phyloP scores from a whole-genome alignment of 495 filamentous ascomycete species.

The Hyaloscypha hepaticicola region DNA sequence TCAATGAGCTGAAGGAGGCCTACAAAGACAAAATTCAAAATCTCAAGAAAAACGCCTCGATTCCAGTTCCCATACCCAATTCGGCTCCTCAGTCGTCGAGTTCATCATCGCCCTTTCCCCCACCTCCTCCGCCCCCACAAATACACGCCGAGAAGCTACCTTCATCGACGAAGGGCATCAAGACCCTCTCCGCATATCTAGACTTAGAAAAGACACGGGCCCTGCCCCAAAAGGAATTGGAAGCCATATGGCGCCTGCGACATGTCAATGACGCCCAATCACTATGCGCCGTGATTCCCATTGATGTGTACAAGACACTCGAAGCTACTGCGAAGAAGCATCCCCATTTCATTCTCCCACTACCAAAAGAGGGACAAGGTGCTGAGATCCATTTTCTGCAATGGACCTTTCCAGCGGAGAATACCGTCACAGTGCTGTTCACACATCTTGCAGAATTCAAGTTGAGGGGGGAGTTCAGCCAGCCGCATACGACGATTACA shows the following conservation, averaged over 20 bases:
- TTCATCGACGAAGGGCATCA: conserved; percentile 58
- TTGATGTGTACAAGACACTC: conserved; percentile 67
- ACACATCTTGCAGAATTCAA: conserved; percentile 92
- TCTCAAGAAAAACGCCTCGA: conserved; percentile 36
- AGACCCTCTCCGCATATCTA: conserved; percentile 78
- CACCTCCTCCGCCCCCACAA: conserved; percentile 37
- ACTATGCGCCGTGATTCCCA: conserved; percentile 78
- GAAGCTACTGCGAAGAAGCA: conserved; percentile 63
- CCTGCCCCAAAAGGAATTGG: conserved; percentile 79
- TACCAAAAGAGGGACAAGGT: conserved; percentile 69
- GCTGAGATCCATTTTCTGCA: conserved; percentile 82
- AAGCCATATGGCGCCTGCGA: conserved; percentile 87
- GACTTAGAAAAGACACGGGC: conserved; percentile 71
- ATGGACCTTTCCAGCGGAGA: conserved; percentile 65
- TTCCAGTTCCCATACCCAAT: conserved; percentile 36
- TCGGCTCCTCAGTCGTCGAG: conserved; percentile 30
- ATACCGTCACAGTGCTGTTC: conserved; percentile 82
- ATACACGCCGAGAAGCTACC: conserved; percentile 34
- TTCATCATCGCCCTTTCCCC: conserved; percentile 29
- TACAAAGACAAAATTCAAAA: conserved; percentile 79
- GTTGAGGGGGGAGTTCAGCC: conserved; percentile 80
- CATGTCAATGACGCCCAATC: conserved; percentile 68
- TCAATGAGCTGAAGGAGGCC: conserved; percentile 74
- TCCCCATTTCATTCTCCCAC: conserved; percentile 88
- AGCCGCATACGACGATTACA: conserved; percentile 90